Conservation (phyloP, 139 green algal species). For the Parachlorella kessleri region DNA sequence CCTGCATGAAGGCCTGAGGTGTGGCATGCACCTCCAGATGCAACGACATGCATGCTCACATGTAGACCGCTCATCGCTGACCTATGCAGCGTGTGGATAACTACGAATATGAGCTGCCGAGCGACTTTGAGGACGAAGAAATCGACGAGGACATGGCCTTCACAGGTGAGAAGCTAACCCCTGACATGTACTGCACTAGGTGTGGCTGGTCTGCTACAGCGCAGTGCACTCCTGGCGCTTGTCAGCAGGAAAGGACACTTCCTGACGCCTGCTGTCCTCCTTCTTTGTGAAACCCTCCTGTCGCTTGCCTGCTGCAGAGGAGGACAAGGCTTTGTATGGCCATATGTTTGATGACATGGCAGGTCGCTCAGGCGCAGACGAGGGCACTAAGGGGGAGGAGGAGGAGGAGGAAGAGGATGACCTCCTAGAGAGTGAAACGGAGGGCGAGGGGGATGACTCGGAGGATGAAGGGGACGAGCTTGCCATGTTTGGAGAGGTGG, state of each 20-base stretch:
- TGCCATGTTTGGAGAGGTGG: neutral
- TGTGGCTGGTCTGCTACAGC: too few relatives aligned
- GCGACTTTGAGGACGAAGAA: constrained; percentile 95
- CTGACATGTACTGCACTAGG: too few relatives aligned
- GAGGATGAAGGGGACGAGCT: neutral
- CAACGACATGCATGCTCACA: too few relatives aligned
- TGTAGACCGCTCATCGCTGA: too few relatives aligned
- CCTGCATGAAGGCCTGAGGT: too few relatives aligned
- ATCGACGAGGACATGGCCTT: constrained; percentile 96
- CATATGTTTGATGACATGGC: constrained; percentile 57
- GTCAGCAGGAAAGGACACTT: too few relatives aligned
- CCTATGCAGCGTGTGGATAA: constrained; percentile 77
- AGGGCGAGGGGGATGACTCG: constrained; percentile 19
- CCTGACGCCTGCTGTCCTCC: neutral
- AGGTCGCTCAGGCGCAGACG: constrained; percentile 12
- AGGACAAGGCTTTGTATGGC: constrained; percentile 85
- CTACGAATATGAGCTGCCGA: constrained; percentile 90
- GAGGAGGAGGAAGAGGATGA: constrained; percentile 40
- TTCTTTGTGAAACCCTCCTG: neutral
- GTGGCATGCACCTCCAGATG: too few relatives aligned
- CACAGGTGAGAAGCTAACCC: constrained; percentile 42
- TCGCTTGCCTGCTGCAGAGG: constrained; percentile 32
- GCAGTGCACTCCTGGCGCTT: too few relatives aligned
- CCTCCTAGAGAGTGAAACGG: constrained; percentile 9
- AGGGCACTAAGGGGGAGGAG: constrained; percentile 40